Percentiles rank a stretch among this genome's conserved stretches.
These are phyloP conservation scores for Aspergillus intermedius DNA, from an alignment of 2,329 filamentous ascomycete species.

Conservation along the genomic window DNA sequence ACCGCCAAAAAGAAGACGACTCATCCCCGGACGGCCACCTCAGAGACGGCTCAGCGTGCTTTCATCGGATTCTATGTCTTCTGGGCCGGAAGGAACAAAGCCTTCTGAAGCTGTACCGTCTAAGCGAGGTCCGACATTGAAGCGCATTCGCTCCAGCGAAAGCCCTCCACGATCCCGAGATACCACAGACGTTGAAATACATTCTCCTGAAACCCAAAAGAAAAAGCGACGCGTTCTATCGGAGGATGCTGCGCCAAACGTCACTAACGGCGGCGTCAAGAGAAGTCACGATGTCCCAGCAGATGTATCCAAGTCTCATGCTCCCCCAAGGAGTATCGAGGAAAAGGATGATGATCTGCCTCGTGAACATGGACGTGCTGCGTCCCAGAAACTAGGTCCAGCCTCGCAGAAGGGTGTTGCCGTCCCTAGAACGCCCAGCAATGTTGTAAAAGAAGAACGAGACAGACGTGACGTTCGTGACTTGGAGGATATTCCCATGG, in stretches of 20 bases:
- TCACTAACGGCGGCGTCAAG: constrained; percentile 25
- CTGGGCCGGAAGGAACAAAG: constrained; percentile 31
- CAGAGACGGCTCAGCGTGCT: constrained; percentile 32
- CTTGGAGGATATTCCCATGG: constrained; percentile 25
- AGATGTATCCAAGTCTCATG: constrained; percentile 14
- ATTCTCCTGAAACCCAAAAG: constrained; percentile 31
- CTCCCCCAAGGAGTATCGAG: constrained; percentile 11
- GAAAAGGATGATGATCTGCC: constrained; percentile 11
- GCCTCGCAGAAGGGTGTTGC: constrained; percentile 8
- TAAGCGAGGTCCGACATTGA: constrained; percentile 23
- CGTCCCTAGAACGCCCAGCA: constrained; percentile 13
- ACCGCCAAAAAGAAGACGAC: constrained; percentile 30
- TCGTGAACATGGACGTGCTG: constrained; percentile 6
- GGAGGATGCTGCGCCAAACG: constrained; percentile 30
- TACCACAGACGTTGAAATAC: constrained; percentile 24
- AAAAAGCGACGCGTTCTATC: constrained; percentile 38
- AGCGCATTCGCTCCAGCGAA: constrained; percentile 36
- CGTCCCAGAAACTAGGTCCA: background rate
- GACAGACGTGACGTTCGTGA: constrained; percentile 20
- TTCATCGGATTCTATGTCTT: constrained; percentile 35
- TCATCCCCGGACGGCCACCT: constrained; percentile 37
- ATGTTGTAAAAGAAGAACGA: constrained; percentile 26
- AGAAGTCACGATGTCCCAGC: constrained; percentile 16
- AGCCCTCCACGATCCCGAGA: constrained; percentile 36
- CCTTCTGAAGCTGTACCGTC: constrained; percentile 16